Percentiles rank a stretch among this genome's conserved stretches.
These are phyloP conservation scores for Waltiozyma solani DNA, from an alignment of 1,139 yeast genomes.

Conservation along the genomic window DNA sequence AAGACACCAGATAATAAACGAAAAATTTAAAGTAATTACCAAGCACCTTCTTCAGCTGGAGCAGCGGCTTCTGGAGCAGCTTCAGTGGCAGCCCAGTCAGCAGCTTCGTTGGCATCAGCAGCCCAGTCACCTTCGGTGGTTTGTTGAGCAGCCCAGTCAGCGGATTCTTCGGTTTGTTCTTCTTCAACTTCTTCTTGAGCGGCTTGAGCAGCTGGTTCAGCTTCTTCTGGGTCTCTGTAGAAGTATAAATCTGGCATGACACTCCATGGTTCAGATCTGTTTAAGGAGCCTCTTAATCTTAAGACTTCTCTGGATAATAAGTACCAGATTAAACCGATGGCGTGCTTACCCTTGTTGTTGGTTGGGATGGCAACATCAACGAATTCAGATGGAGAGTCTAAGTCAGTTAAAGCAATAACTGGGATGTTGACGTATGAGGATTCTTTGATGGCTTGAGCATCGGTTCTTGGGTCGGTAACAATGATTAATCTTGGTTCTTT, in stretches of 20 bases:
- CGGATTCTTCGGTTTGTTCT: slow-evolving; percentile 42
- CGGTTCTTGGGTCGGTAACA: slow-evolving; percentile 99
- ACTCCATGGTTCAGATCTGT: slow-evolving; percentile 96
- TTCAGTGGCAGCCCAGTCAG: slow-evolving; percentile 25
- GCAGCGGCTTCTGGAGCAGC: slow-evolving; percentile 11
- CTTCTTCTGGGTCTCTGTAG: slow-evolving; percentile 99
- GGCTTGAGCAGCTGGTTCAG: slow-evolving; percentile 76
- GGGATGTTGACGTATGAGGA: slow-evolving; percentile 99
- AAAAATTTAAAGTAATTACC: slow-evolving; percentile 10
- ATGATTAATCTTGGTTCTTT: slow-evolving; percentile 99
- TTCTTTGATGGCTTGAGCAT: slow-evolving; percentile 99
- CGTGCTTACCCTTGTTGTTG: slow-evolving; percentile 99
- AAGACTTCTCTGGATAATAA: slow-evolving; percentile 98
- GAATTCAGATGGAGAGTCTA: slow-evolving; percentile 98
- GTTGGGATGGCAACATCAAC: slow-evolving; percentile 99
- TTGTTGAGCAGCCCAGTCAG: slow-evolving; percentile 68
- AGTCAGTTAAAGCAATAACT: slow-evolving; percentile 97
- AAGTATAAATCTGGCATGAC: slow-evolving; percentile 99
- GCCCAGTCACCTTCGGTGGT: slow-evolving; percentile 67
- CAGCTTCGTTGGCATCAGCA: slow-evolving; percentile 49
- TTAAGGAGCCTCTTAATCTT: slow-evolving; percentile 96
- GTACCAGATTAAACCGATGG: slow-evolving; percentile 99
- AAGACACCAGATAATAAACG: neutral
- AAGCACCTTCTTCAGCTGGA: slow-evolving; percentile 16
- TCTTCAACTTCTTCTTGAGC: slow-evolving; percentile 56